Evolutionary conservation across 371 early-diverging fungal genomes (phyloP).

Genomic region (Thermomucor indicae-seudaticae): DNA sequence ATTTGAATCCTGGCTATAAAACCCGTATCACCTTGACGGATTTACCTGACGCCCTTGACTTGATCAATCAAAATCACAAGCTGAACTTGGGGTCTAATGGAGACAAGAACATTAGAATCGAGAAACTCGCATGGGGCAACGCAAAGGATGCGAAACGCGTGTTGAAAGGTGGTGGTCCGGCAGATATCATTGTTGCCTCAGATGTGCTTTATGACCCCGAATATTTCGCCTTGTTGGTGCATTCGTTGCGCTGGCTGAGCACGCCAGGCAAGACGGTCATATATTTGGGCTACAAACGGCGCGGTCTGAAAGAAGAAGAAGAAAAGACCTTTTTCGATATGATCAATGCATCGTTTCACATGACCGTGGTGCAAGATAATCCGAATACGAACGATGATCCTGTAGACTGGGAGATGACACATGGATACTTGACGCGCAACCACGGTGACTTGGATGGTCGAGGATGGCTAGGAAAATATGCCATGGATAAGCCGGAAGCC

Average conservation of each 20-base stretch:
- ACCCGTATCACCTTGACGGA: constrained; percentile 29
- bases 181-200: constrained; percentile 51
- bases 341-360: constrained; percentile 15
- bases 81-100: constrained; percentile 17
- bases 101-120: constrained; percentile 13
- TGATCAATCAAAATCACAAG: constrained; percentile 26
- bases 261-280: constrained; percentile 30
- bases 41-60: constrained; percentile 30
- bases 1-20: not conserved
- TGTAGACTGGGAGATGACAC: constrained; percentile 2
- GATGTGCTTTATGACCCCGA: constrained; percentile 53
- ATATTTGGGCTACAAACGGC: constrained; percentile 53
- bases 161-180: constrained; percentile 1
- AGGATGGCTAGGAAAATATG: constrained; percentile 11
- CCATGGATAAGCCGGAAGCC: not conserved
- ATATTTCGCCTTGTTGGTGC: constrained; percentile 31
- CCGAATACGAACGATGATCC: not conserved
- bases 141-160: constrained; percentile 7
- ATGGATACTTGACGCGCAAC: constrained; percentile 5
- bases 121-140: constrained; percentile 28
- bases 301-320: constrained; percentile 32
- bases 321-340: constrained; percentile 44
- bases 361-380: not conserved
- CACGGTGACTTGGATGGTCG: constrained; percentile 3
- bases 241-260: constrained; percentile 38